Percentiles rank a stretch among this genome's conserved stretches.
Conservation (phyloP, 768 basidiomycete species). For the Imleria badia region DNA sequence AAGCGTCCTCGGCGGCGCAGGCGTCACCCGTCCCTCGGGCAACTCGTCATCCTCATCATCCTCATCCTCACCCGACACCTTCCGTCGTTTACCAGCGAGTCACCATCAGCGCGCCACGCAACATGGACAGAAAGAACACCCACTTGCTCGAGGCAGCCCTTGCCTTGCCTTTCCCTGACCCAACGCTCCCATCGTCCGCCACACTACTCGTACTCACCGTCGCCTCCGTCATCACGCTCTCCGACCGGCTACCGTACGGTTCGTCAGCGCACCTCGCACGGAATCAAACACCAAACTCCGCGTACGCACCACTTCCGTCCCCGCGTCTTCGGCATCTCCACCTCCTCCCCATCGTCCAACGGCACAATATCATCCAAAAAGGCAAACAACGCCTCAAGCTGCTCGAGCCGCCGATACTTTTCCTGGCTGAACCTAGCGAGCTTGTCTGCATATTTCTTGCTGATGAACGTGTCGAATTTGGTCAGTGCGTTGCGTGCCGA, state of each 20-base stretch:
- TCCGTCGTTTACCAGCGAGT: constrained; percentile 44
- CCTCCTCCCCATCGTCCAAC: constrained; percentile 62
- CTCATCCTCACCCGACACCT: constrained; percentile 52
- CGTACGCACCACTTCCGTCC: constrained; percentile 47
- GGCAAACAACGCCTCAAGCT: constrained; percentile 63
- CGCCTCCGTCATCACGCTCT: constrained; percentile 50
- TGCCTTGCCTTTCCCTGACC: too few species aligned
- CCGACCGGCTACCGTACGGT: too few species aligned
- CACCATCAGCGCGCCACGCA: neutral
- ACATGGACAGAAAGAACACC: constrained; percentile 11
- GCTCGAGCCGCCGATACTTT: constrained; percentile 63
- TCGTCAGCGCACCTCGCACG: too few species aligned
- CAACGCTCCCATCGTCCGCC: too few species aligned
- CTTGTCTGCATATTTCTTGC: too few species aligned
- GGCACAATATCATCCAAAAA: constrained; percentile 74
- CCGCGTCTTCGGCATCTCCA: too few species aligned
- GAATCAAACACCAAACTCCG: too few species aligned
- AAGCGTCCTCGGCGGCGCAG: constrained; percentile 48
- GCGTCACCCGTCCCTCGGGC: constrained; percentile 27
- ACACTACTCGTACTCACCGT: constrained; percentile 36
- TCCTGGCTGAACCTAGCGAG: constrained; percentile 71
- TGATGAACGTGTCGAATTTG: too few species aligned
- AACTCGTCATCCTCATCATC: constrained; percentile 45
- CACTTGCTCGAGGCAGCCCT: constrained; percentile 45
- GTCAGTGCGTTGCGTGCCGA: too few species aligned